Base-by-base conservation (phyloP, 169 alveolate genomes). In the Plasmodium reichenowi region DNA sequence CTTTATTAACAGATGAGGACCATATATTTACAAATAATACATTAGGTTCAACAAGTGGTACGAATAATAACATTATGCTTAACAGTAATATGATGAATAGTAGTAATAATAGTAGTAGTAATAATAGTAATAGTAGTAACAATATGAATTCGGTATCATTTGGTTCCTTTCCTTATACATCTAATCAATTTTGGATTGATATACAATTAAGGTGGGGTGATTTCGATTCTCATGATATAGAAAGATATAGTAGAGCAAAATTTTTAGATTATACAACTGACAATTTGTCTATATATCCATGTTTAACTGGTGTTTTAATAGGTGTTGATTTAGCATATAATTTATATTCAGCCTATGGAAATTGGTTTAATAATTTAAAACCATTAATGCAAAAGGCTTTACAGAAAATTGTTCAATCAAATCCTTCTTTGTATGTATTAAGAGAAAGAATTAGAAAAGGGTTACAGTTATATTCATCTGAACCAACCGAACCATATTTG, bases 171-270 rank as follows among this genome's bases (percentile, higher is more conserved):
- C 91, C 91, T 6, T 64, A 47, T 71, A 56, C 74, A 3, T 86
- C 98, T 13, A 95, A 94, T 64, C 98, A 96, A 94, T 98, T 94
- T 93, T 98, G 99, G 99, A 93, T 99, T 43, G 99, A 99, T 93
- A 98, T 99, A 29, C 99, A 99, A 95, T 96, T 99, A 71, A 96
- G 99, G 54, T 99, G 99, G 99, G 99, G 99, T 22, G 99, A 99
- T 94, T 99, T 98, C 92, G 99, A 99, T 94, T 97, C 99, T 62
- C 99, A 99, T 93, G 99, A 98, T 93, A 98, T 98, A 67, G 99
- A 99, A 94, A 96, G 99, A 67, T 99, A 99, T 93, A 97, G 99
- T 70, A 97, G 99, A 54, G 99, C 99, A 26, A 98, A 99, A 95
- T 99, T 99, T 95, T 93, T 99, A 78, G 99, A 99, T 92, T 99